Base-by-base conservation (phyloP, 2,329 filamentous ascomycete genomes). In the Hysterium pulicare region DNA sequence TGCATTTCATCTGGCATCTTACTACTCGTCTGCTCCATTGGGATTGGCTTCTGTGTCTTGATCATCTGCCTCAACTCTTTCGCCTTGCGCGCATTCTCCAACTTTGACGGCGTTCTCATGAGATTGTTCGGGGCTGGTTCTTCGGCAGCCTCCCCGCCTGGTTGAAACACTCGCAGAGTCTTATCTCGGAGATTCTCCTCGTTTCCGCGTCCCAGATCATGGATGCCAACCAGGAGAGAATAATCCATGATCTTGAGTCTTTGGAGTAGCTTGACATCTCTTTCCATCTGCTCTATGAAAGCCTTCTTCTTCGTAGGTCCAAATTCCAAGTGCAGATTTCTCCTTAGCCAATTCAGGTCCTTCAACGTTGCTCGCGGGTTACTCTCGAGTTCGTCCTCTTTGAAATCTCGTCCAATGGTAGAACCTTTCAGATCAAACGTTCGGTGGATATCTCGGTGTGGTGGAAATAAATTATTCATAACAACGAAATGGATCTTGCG, bases 401-500 rank as follows among this genome's bases (percentile, higher is more conserved):
- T 85, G 65, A 93, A 91, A 66, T 97, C 89, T 61, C 93, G 82
- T 11, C 93, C 93, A 53, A 97, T 82, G 0, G 91, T 97, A 5
- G 93, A 97, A 7, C 93, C 93, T 71, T 98, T 98, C 54, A 98
- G 69, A 66, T 98, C 93, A 61, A 95, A 98, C 3, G 90, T 98
- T 60, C 89, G 83, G 71, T 98, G 93, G 47, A 98, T 97, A 66
- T 98, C 93, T 54, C 91, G 82, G 70, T 98, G 93, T 5, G 93
- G 91, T 10, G 93, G 93, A 61, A 98, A 98, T 13, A 98, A 79
- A 67, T 98, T 98, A 75, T 98, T 98, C 93, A 98, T 98, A 63
- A 98, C 90, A 46, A 98, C 93, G 57, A 98, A 98, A 69, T 98
- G 93, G 42, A 97, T 96, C 72, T 98, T 98, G 62, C 91, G 86